Base-by-base conservation (phyloP, 176 grass and related monocot species). In the Aegilops umbellulata region DNA sequence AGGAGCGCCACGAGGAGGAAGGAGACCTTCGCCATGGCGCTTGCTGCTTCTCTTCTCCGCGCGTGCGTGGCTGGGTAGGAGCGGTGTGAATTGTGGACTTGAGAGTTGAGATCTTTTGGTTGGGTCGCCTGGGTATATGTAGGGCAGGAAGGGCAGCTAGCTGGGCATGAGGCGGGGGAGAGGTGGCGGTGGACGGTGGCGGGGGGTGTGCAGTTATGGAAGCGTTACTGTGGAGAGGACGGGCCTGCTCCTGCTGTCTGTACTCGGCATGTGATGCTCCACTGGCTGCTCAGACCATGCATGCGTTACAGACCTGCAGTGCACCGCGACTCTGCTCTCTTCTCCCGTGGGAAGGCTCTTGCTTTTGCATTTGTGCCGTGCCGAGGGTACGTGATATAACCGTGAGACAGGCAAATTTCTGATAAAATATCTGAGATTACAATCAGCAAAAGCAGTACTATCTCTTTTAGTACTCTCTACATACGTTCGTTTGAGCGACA, bases 241-340 rank as follows among this genome's bases (percentile, higher is more conserved):
- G 4, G 51, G 30, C 15, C 0, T 20, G 25, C 44, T 23, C 60
- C n/a, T n/a, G 22, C 60, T 12, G 11, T 23, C 19, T 8, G 27
- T 16, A 7, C 65, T 69, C 13, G 62, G 83, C 88, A 82, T 90
- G 88, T 86, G 88, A 75, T 27, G 83, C 87, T 77, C 3, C 82
- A 60, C 68, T 65, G 69, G 55, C 26, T 58, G 76, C 60, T 46
- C 76, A 16, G 80, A 63, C 67, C 83, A 65, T 24, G 55, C 55
- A 84, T 24, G 71, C 41, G 29, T 13, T 31, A 10, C 27, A 12
- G 67, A 38, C 19, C 31, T 44, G n/a, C 63, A 30, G 12, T 31
- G 17, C 66, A 29, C 23, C 72, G 15, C 22, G 24, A 16, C 14
- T 6, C 17, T 12, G 55, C 55, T 3, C 49, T 53, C 16, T 7